phyloP scores from a whole-genome alignment of 805 yeast genomes.

The Hanseniaspora lachancei region DNA sequence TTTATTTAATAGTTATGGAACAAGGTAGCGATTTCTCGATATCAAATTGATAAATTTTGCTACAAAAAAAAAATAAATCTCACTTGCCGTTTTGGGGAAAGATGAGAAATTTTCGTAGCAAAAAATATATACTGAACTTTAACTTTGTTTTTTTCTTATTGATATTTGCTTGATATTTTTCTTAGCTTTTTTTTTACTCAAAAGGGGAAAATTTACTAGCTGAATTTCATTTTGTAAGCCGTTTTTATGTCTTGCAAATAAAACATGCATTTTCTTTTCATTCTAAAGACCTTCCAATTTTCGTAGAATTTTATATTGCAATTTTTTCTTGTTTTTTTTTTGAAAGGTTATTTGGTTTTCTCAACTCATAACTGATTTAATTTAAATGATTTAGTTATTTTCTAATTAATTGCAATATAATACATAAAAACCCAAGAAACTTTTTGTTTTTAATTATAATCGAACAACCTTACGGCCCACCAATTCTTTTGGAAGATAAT shows the following conservation, averaged over 20 bases:
- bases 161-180: neutral
- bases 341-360: too few relatives aligned
- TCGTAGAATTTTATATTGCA: too few relatives aligned
- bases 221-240: neutral
- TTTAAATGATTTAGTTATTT: too few relatives aligned
- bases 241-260: neutral
- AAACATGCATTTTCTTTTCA: neutral
- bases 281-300: too few relatives aligned
- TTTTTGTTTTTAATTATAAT: constrained; percentile 20
- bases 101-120: too few relatives aligned
- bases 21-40: neutral
- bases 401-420: neutral
- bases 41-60: neutral
- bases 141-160: neutral
- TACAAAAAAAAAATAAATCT: neutral
- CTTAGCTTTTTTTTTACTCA: neutral
- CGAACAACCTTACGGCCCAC: constrained; percentile 41
- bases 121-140: too few relatives aligned
- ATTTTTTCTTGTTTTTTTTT: too few relatives aligned
- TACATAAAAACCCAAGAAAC: constrained; percentile 7
- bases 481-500: constrained; percentile 69
- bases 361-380: too few relatives aligned
- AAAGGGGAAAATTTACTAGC: neutral
- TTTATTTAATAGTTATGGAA: neutral
- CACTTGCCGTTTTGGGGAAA: neutral